Conservation (phyloP, 106 monocot species). For the Iris macrosiphon region DNA sequence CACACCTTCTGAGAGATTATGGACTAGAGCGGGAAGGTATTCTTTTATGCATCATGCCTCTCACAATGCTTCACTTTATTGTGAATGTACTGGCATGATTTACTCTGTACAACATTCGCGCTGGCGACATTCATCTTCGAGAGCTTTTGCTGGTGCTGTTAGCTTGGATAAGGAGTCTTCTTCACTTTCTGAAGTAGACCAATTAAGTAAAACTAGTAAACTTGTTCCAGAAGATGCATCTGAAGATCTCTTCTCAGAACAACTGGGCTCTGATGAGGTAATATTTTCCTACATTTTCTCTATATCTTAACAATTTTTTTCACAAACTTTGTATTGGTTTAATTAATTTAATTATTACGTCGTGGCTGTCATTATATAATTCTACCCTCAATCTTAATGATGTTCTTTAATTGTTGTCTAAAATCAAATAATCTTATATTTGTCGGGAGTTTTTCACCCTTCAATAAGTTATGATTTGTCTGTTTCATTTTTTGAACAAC, state of each 20-base stretch:
- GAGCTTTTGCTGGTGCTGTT: conserved; percentile 16
- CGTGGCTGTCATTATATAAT: no score
- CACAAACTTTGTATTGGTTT: no score
- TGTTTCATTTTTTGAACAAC: no score
- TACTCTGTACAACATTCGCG: conserved; percentile 10
- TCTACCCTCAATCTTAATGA: background rate
- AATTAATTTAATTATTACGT: no score
- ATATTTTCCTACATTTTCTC: no score
- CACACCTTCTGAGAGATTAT: conserved; percentile 1
- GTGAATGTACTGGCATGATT: conserved; percentile 9
- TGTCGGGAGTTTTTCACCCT: no score
- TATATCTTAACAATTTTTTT: no score
- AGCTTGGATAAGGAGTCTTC: conserved; percentile 33
- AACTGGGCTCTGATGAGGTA: conserved; percentile 43
- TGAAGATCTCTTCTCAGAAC: conserved; percentile 18
- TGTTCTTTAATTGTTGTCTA: background rate
- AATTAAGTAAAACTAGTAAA: conserved; percentile 11
- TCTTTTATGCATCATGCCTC: conserved; percentile 6
- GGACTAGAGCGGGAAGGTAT: conserved; percentile 5
- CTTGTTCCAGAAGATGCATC: conserved; percentile 19
- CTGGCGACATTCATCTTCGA: conserved; percentile 19
- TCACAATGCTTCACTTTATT: background rate
- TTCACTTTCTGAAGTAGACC: conserved; percentile 7
- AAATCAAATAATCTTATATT: background rate
- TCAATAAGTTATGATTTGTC: no score